Base-by-base conservation (phyloP, 345 rosid species). In the Gossypium longicalyx region DNA sequence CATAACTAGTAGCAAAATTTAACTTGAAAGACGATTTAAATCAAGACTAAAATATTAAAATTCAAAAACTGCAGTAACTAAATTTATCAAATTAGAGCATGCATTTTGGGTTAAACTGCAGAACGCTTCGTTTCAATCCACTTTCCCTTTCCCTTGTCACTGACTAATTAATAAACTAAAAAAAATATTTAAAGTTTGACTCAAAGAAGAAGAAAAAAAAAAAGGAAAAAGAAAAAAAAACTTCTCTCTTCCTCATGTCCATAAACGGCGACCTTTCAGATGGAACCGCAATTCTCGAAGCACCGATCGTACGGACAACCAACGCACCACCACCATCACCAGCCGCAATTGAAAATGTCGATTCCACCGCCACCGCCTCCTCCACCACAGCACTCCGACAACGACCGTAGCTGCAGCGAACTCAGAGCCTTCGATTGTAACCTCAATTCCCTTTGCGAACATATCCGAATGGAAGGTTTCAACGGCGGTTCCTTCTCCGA, bases 401-500 rank as follows among this genome's bases (percentile, higher is more conserved):
- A 75, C 73, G 97, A 88, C 78, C 85, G 87, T 80, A 89, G 83
- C 82, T 85, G 82, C 75, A 76, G 80, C 73, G 97, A 93, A 77
- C 86, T 91, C 65, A 92, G 92, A 15, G 85, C 97, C 57, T 83
- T 86, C 11, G 95, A 92, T 79, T 94, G 93, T 76, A 94, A 94
- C 74, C 90, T 94, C 65, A 81, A 89, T 73, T 90, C 97, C 20
- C 97, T 94, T 67, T 92, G 98, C 77, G 97, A 94, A 65, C 97
- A 94, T 82, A 88, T 94, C 82, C 97, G 91, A 62, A 77, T 85
- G 65, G 97, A 94, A 67, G 97, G 97, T 47, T 94, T 94, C 81
- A 85, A 84, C 59, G 82, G 92, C 41, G 95, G 98, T 25, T 76
- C 95, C 2, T 94, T 94, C 84, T 94, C 98, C 75, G 98, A 94